Conservation (phyloP, 1,284 basidiomycete species). For the Prillingera fragicola region DNA sequence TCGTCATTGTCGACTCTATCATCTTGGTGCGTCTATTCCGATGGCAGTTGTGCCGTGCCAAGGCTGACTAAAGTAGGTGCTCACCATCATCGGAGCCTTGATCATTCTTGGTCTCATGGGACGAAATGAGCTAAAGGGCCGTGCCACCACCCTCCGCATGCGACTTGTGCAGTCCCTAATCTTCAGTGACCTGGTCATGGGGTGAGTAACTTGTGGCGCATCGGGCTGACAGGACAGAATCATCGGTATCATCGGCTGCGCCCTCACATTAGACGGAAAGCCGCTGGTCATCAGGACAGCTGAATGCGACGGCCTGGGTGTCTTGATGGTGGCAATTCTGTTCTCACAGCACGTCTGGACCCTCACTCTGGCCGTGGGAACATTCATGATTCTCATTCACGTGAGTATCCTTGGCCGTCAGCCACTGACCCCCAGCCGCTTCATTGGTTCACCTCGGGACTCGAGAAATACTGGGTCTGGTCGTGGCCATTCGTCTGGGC, state of each 20-base stretch:
- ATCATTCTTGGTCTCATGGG: conserved; percentile 33
- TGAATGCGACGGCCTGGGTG: conserved; percentile 42
- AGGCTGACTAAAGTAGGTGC: conserved; percentile 15
- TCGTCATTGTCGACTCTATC: conserved; percentile 36
- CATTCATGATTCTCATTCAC: conserved; percentile 47
- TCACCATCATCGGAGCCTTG: conserved; percentile 36
- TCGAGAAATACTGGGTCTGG: conserved; percentile 44
- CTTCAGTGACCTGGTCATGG: conserved; percentile 42
- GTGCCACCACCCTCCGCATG: conserved; percentile 42
- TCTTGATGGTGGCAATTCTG: conserved; percentile 36
- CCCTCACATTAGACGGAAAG: conserved; percentile 21
- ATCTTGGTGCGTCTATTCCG: conserved; percentile 33
- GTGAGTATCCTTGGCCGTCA: conserved; percentile 17
- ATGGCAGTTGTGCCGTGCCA: neutral
- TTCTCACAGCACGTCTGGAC: conserved; percentile 47
- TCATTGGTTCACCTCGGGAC: conserved; percentile 32
- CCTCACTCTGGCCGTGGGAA: conserved; percentile 40
- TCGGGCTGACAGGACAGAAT: conserved; percentile 15
- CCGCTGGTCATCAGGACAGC: conserved; percentile 24
- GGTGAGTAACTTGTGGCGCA: conserved; percentile 24
- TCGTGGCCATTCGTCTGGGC: conserved; percentile 41
- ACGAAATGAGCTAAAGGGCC: conserved; percentile 31
- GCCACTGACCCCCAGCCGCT: conserved; percentile 32
- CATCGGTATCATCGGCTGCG: conserved; percentile 31
- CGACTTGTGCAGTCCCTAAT: conserved; percentile 45